These are phyloP conservation scores for Pythium volutum DNA, from an alignment of 352 stramenopile genomes.

Conservation along the genomic window DNA sequence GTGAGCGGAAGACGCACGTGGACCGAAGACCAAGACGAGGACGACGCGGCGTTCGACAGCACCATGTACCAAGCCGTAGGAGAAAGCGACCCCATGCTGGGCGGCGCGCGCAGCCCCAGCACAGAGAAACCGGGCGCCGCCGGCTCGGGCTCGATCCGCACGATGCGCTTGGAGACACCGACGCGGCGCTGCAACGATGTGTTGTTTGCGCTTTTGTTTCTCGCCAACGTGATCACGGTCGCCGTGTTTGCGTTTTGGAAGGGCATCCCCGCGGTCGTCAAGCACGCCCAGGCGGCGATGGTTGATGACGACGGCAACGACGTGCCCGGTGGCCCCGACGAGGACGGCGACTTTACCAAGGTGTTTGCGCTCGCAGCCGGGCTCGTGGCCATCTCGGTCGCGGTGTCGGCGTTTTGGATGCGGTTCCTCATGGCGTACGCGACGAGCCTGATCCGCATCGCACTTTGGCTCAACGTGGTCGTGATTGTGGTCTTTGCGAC, in stretches of 20 bases:
- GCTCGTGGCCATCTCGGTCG: conserved; percentile 48
- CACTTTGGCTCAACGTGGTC: conserved; percentile 79
- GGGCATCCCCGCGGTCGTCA: conserved; percentile 51
- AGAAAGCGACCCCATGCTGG: conserved; percentile 80
- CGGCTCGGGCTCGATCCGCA: conserved; percentile 53
- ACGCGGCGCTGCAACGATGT: conserved; percentile 70
- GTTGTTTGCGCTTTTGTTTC: conserved; percentile 70
- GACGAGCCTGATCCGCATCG: conserved; percentile 71
- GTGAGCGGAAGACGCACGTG: conserved; percentile 23
- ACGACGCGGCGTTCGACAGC: conserved; percentile 10
- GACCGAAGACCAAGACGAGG: conserved; percentile 27
- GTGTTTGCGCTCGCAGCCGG: conserved; percentile 50
- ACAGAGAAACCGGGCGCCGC: conserved; percentile 14
- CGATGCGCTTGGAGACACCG: conserved; percentile 56
- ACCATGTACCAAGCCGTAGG: conserved; percentile 68
- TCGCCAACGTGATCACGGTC: conserved; percentile 57
- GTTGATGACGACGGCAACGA: conserved; percentile 21
- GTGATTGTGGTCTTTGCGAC: conserved; percentile 65
- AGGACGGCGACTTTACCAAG: conserved; percentile 39
- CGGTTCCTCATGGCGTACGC: conserved; percentile 75
- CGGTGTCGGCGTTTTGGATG: conserved; percentile 74
- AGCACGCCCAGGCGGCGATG: conserved; percentile 22
- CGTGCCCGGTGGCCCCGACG: conserved; percentile 6
- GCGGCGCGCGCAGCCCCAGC: conserved; percentile 11
- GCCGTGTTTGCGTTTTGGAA: conserved; percentile 65